Percentiles rank a stretch among this genome's conserved stretches.
phyloP scores from a whole-genome alignment of 2,329 filamentous ascomycete species.

The Paecilomyces sp. region DNA sequence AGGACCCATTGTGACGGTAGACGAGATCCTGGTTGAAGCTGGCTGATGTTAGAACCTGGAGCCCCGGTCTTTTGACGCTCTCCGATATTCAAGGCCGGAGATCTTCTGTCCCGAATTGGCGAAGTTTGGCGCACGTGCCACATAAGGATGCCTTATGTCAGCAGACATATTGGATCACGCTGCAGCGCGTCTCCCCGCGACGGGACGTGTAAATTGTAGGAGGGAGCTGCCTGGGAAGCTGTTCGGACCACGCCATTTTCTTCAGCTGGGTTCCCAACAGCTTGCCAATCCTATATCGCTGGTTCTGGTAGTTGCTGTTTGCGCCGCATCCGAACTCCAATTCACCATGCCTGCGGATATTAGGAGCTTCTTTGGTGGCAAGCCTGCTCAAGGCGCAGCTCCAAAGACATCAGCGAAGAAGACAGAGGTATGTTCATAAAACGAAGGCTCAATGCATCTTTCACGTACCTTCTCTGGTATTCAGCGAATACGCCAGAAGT shows the following conservation, averaged over 20 bases:
- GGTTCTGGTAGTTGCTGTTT: background rate
- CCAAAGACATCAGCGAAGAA: constrained; percentile 38
- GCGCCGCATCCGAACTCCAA: background rate
- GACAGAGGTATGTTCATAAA: constrained; percentile 22
- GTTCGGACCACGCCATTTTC: background rate
- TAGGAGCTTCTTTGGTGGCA: constrained; percentile 79
- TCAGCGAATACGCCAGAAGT: too few species aligned
- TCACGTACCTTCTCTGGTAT: too few species aligned
- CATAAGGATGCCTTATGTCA: constrained; percentile 16
- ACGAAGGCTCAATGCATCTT: too few species aligned
- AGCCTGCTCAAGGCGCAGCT: constrained; percentile 50
- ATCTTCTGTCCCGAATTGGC: constrained; percentile 7
- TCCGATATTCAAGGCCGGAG: background rate
- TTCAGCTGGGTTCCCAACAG: constrained; percentile 1
- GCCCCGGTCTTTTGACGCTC: background rate
- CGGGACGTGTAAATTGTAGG: background rate
- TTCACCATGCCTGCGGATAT: constrained; percentile 73
- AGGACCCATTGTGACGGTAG: constrained; percentile 19
- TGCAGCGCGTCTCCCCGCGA: constrained; percentile 6
- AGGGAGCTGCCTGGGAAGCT: background rate
- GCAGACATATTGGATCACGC: constrained; percentile 13
- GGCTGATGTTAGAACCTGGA: background rate
- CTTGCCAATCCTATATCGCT: constrained; percentile 2
- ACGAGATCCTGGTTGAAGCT: background rate
- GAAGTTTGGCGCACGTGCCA: constrained; percentile 18